phyloP scores from a whole-genome alignment of 2,329 filamentous ascomycete genomes.

The Colletotrichum musae region DNA sequence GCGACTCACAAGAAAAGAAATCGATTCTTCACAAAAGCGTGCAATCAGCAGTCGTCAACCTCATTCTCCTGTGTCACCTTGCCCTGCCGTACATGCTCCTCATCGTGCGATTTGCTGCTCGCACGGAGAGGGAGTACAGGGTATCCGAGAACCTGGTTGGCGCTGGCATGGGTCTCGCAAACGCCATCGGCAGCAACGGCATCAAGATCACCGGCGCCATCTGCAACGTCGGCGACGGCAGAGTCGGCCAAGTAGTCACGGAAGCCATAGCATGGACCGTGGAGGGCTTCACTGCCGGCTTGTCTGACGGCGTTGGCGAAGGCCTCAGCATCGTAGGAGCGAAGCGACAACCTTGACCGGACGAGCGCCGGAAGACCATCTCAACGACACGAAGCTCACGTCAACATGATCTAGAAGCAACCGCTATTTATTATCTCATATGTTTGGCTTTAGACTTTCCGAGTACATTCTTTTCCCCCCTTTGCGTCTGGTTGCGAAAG shows the following conservation, averaged over 20 bases:
- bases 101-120: conserved; percentile 67
- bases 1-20: conserved; percentile 27
- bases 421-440: not conserved
- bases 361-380: not conserved
- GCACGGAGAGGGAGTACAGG: conserved; percentile 77
- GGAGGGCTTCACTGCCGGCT: conserved; percentile 74
- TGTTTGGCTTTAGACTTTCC: conserved; percentile 29
- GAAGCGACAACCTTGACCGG: conserved; percentile 27
- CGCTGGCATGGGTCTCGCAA: conserved; percentile 65
- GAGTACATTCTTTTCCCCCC: conserved; percentile 22
- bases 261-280: conserved; percentile 73
- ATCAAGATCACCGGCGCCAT: conserved; percentile 68
- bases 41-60: conserved; percentile 68
- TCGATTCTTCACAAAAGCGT: conserved; percentile 73
- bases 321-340: conserved; percentile 44
- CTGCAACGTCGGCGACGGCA: conserved; percentile 74
- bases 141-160: conserved; percentile 72
- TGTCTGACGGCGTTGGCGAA: conserved; percentile 73
- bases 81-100: conserved; percentile 73
- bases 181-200: conserved; percentile 66
- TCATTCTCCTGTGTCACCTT: conserved; percentile 73
- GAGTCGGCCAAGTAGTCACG: conserved; percentile 71
- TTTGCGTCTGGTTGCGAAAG: not conserved
- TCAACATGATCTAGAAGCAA: conserved; percentile 2
- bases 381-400: not conserved